phyloP scores from a whole-genome alignment of 306 rosid species.

The Alnus glutinosa region DNA sequence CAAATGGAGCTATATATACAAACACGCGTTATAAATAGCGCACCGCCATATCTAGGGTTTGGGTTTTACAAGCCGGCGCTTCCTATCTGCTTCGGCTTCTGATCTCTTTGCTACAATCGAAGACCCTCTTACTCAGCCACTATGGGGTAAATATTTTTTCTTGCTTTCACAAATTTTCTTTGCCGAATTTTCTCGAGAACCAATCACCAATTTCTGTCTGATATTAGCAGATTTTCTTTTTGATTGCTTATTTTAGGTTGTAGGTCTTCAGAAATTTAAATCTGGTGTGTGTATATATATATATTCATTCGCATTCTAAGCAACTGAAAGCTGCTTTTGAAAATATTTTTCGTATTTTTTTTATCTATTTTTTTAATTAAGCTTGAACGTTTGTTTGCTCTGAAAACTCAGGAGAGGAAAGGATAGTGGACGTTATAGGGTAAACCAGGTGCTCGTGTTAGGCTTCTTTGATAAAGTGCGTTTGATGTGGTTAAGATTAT shows the following conservation, averaged over 20 bases:
- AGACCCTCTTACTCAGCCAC: conserved; percentile 12
- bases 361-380: neutral
- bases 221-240: neutral
- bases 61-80: conserved; percentile 38
- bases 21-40: neutral
- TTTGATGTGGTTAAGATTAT: no score
- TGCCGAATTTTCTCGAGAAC: neutral
- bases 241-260: neutral
- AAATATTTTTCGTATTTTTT: neutral
- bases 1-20: neutral
- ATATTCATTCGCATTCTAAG: neutral
- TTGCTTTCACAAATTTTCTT: neutral
- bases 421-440: no score
- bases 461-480: no score
- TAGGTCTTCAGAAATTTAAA: neutral
- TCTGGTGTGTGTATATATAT: neutral
- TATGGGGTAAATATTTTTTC: conserved; percentile 49
- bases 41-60: neutral
- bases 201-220: neutral
- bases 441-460: no score
- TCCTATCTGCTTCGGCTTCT: conserved; percentile 11
- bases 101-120: neutral
- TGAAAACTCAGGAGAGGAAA: no score
- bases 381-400: neutral
- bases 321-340: neutral